These are phyloP conservation scores for Botrytis squamosa DNA, from an alignment of 2,329 filamentous ascomycete species.

Conservation along the genomic window DNA sequence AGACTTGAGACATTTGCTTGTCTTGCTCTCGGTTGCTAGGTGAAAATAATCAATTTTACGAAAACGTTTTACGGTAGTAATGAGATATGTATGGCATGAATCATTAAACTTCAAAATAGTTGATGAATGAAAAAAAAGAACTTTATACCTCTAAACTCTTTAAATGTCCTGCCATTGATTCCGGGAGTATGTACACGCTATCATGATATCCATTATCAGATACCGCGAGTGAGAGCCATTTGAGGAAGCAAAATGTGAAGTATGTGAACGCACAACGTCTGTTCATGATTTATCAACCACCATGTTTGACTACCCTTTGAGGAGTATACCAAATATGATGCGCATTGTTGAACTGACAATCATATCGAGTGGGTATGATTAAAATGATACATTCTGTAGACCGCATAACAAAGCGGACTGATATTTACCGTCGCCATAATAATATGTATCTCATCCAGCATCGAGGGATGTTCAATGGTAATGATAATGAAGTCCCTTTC, in stretches of 20 bases:
- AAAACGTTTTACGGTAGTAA: constrained; percentile 14
- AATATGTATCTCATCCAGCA: not conserved
- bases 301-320: not conserved
- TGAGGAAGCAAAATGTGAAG: not conserved
- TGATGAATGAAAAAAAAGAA: constrained; percentile 18
- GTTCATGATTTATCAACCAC: not conserved
- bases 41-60: constrained; percentile 15
- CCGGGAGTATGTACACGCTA: not conserved
- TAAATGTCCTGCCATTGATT: not conserved
- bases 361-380: not conserved
- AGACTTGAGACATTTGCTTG: constrained; percentile 2
- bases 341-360: not conserved
- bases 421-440: not conserved
- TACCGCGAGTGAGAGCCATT: not conserved
- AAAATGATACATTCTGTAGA: not conserved
- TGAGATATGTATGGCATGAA: constrained; percentile 18
- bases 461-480: not conserved
- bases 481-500: not conserved
- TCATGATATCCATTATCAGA: not conserved
- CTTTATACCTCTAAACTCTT: constrained; percentile 8
- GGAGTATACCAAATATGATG: not conserved
- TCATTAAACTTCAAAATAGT: constrained; percentile 15
- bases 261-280: not conserved
- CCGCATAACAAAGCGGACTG: no score
- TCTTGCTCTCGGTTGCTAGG: constrained; percentile 11